Conservation (phyloP, 768 basidiomycete genomes). For the Sporobolomyces phaffii region DNA sequence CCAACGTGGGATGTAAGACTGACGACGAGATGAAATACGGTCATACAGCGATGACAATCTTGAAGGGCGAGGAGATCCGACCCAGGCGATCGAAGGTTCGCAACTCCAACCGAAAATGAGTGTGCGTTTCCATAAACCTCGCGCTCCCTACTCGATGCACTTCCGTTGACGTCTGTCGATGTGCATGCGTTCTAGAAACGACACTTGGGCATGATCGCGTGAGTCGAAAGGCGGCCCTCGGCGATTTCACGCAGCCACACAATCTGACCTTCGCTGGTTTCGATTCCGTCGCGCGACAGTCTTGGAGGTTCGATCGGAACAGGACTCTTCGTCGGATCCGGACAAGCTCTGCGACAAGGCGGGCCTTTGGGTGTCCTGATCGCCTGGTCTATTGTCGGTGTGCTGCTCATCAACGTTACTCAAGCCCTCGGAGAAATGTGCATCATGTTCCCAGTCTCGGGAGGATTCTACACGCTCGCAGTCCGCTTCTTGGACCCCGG, state of each 20-base stretch:
- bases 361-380: conserved; percentile 36
- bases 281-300: neutral
- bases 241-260: neutral
- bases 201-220: conserved; percentile 44
- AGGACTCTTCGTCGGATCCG: conserved; percentile 24
- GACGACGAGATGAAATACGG: neutral
- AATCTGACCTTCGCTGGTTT: neutral
- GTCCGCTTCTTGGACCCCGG: conserved; percentile 38
- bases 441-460: conserved; percentile 35
- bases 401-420: conserved; percentile 34
- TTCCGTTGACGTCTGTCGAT: neutral
- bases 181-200: neutral
- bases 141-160: neutral
- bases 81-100: neutral
- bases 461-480: conserved; percentile 41
- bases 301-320: conserved; percentile 47
- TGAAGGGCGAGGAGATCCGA: conserved; percentile 17
- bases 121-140: neutral
- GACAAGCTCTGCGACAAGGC: conserved; percentile 22
- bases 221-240: neutral
- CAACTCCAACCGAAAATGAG: conserved; percentile 1
- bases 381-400: conserved; percentile 39
- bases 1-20: neutral
- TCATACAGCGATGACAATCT: neutral
- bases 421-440: conserved; percentile 42